phyloP scores from a whole-genome alignment of 164 flowering plant genomes.

The Annona squamosa region DNA sequence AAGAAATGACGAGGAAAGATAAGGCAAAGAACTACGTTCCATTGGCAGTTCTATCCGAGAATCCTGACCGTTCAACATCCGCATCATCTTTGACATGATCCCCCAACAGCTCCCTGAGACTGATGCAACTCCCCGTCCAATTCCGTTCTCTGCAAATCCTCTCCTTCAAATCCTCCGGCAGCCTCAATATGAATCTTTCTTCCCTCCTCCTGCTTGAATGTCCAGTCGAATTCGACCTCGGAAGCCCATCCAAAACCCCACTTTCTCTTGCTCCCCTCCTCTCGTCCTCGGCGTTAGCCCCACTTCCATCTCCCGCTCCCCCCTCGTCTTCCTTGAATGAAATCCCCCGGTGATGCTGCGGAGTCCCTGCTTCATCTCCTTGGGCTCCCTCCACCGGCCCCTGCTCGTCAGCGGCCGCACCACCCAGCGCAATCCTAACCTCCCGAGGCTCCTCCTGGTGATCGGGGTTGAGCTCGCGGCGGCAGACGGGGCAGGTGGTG shows the following conservation, averaged over 20 bases:
- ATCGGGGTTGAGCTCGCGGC: constrained; percentile 35
- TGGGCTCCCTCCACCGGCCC: not conserved
- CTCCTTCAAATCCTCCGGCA: constrained; percentile 10
- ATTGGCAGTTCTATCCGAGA: not conserved
- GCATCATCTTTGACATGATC: not conserved
- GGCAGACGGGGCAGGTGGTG: constrained; percentile 78
- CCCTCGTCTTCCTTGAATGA: constrained; percentile 23
- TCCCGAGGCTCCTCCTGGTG: constrained; percentile 14
- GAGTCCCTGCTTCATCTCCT: not conserved
- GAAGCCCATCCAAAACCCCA: constrained; percentile 18
- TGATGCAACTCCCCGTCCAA: constrained; percentile 38
- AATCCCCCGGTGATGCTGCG: constrained; percentile 10
- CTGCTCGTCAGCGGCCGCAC: not conserved
- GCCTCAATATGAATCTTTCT: not conserved
- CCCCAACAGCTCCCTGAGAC: constrained; percentile 31
- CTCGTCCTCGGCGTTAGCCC: not conserved
- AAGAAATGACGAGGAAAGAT: not conserved
- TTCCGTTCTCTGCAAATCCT: constrained; percentile 29
- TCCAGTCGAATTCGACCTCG: constrained; percentile 66
- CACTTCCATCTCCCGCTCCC: not conserved
- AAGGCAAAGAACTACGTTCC: not conserved
- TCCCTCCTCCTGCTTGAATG: constrained; percentile 20
- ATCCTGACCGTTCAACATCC: not conserved
- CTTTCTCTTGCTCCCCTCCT: not conserved
- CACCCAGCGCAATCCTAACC: not conserved